Evolutionary conservation across 805 yeast species (phyloP), one percentile per base, ranked within the genome.

Genomic region (Jamesozyma lodderae): DNA sequence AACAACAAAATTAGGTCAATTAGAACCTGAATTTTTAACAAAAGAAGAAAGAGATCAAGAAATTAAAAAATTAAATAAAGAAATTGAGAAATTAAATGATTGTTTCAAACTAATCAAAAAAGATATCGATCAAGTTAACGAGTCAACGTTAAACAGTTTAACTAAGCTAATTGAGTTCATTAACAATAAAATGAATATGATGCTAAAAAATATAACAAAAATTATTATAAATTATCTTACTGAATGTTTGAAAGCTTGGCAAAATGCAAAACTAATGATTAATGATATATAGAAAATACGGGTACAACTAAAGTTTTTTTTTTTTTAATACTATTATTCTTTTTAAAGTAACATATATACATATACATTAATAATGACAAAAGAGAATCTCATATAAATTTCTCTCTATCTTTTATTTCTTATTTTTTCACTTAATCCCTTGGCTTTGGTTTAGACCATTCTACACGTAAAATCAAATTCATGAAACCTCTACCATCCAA

Each of bases 401-500:
- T 24, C 14, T 9, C 10, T 24, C n/a, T n/a, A n/a, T n/a, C n/a
- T n/a, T n/a, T n/a, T n/a, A n/a, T n/a, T n/a, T n/a, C n/a, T n/a
- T n/a, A n/a, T n/a, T n/a, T n/a, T n/a, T n/a, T n/a, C 15, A 26
- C 29, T 40, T 30, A 40, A 21, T 21, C 31, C 16, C 30, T 40
- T 36, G 48, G 46, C 45, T 55, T 59, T 47, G 63, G 75, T 56
- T 70, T 75, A 26, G 79, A 73, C 73, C 75, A 74, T 47, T 74
- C 81, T 45, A 75, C 72, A 48, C 67, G 71, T 63, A 82, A 70
- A 59, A 90, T 87, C 75, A 90, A 72, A 55, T 80, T 82, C 74
- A 81, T 83, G 73, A 81, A 82, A 72, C 96, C 95, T 69, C 77
- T 81, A 55, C 96, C 96, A 62, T 92, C 73, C 64, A 87, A 72